Evolutionary conservation across 805 yeast species (phyloP), one percentile per base, ranked within the genome.

Genomic region (Teunomyces tritomae): DNA sequence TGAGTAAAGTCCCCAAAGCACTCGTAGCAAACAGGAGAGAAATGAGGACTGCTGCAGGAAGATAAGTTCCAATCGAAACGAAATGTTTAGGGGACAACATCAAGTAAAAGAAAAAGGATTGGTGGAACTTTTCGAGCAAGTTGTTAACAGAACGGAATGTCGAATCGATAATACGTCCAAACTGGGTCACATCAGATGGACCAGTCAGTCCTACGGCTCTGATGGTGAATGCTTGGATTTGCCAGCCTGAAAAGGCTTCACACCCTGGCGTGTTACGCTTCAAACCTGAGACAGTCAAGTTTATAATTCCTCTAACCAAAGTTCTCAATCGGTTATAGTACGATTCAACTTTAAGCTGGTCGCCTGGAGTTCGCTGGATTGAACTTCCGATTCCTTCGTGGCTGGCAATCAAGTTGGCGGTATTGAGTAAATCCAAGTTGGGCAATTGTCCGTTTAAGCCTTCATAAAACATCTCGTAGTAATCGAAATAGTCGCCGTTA

Each of bases 361-460:
- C 70, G 33, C 66, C 65, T 6, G 80, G 71, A 1, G 82, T 70
- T 1, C 80, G 77, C 55, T 90, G 95, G 37, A 92, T 65, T 11
- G 87, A 76, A 4, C 85, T 79, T 39, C 76, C 77, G 55, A 91
- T 75, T 9, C 85, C 85, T 67, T 91, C 97, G 58, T 88, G 89
- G 50, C 82, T 81, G 4, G 86, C 76, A 29, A 89, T 77, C 40
- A 78, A 71, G n/a, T 83, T 83, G 3, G 88, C 96, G 26, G 90
- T 80, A 61, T 94, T 94, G 41, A 94, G 70, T 47, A 94, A 69
- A 68, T 94, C 99, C 57, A 94, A 75, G 63, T 94, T 94, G 11
- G 99, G 99, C 54, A 91, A 75, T 66, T 90, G 97, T 16, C 99
- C 99, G 61, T 94, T 94, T 49, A 91, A 73, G 0, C 99, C 99